Evolutionary conservation across 108 stramenopile species (phyloP), one percentile per base, ranked within the genome.

Genomic region (Cyclotella sp.): DNA sequence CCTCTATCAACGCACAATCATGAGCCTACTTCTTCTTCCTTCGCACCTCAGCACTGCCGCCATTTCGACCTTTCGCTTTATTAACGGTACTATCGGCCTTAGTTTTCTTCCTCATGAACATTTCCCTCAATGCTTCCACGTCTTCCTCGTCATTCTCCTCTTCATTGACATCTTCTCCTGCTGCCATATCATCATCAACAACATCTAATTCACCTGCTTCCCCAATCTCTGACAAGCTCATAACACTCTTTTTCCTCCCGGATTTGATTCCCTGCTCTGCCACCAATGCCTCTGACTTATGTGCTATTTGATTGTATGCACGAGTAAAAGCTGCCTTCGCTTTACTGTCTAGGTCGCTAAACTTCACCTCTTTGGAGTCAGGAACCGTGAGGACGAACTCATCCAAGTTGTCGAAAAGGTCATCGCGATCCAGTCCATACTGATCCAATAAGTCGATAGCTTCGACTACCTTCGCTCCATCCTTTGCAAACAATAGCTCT

Each of bases 341-440:
- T 63, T 95, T 95, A 79, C 86, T 91, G 74, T 95, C 91, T 57
- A 98, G 51, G 67, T 89, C 84, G 34, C 82, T 85, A 73, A 90
- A 92, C 46, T 78, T 75, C 29, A 78, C 65, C n/a, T 43, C 76
- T 53, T 81, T 72, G 55, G 21, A 54, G n/a, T 66, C 75, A 63
- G 83, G 76, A 18, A 82, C 58, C 42, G 68, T 84, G 68, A 97
- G 44, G 4, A 68, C 27, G 54, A 93, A 87, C 65, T 95, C 95
- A 66, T 92, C 88, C 60, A 98, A 57, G 49, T 93, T 93, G 73
- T 98, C 99, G 55, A 97, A 88, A 19, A 98, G 73, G 81, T 98
- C 98, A 57, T 98, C 97, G 42, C 95, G 85, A 68, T 88, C 92
- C 44, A 99, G 73, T 6, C 99, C 99, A 81, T 98, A 98, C 61